phyloP scores from a whole-genome alignment of 2,329 filamentous ascomycete genomes.

The Graphilbum sp. region DNA sequence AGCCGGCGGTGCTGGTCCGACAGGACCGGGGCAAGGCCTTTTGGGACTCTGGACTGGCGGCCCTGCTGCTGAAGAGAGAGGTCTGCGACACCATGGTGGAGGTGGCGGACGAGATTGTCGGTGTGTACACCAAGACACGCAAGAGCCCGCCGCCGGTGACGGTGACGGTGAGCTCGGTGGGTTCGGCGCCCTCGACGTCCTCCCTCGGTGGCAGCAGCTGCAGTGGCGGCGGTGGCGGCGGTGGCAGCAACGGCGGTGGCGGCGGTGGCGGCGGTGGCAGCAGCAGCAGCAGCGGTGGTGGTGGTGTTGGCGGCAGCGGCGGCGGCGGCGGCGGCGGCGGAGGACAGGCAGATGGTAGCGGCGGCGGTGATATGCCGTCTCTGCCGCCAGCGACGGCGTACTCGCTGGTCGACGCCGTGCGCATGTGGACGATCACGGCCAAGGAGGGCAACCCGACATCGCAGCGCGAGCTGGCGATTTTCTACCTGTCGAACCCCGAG shows the following conservation, averaged over 20 bases:
- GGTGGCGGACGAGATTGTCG: slow-evolving; percentile 36
- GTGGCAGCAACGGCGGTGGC: neutral
- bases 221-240: neutral
- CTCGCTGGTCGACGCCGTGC: slow-evolving; percentile 63
- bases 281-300: neutral
- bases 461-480: slow-evolving; percentile 81
- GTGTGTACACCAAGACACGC: slow-evolving; percentile 42
- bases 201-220: slow-evolving; percentile 5
- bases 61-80: slow-evolving; percentile 75
- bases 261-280: neutral
- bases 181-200: no score
- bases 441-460: slow-evolving; percentile 81
- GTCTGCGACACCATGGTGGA: slow-evolving; percentile 66
- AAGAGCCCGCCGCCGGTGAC: slow-evolving; percentile 5
- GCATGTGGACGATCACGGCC: slow-evolving; percentile 84
- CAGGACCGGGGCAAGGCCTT: slow-evolving; percentile 62
- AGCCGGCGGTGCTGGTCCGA: slow-evolving; percentile 41
- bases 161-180: no score
- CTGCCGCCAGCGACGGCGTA: slow-evolving; percentile 37
- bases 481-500: slow-evolving; percentile 86
- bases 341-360: no score
- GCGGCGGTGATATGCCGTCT: neutral
- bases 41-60: slow-evolving; percentile 76
- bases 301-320: neutral
- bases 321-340: neutral